Base-by-base conservation (phyloP, 1,139 yeast species). In the Petasospora fabianii region DNA sequence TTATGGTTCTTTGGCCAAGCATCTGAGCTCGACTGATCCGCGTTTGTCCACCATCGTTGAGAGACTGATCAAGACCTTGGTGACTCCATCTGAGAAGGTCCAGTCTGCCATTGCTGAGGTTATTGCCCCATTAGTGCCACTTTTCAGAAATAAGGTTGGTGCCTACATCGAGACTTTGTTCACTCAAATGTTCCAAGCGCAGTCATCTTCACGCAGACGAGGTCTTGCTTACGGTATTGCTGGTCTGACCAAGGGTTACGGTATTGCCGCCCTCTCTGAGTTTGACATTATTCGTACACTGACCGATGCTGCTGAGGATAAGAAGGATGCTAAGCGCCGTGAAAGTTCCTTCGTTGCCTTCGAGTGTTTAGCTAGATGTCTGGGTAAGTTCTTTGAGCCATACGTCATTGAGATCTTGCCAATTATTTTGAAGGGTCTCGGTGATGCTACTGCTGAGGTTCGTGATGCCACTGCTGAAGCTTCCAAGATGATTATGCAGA, bases 161-260 rank as follows among this genome's bases (percentile, higher is more conserved):
- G 60, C 63, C 0, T 77, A 83, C 49, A 64, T 87, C 44, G 83
- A 80, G 33, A 50, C 56, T 5, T 65, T 88, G 38, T 73, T 85
- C 54, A 73, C 68, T 4, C 77, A 73, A 49, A 66, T 90, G 26
- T 79, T 83, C 53, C 65, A 65, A 20, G 71, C 73, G 8, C 65
- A 69, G 16, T 62, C 69, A 3, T 61, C 71, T 34, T 77, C 82
- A 0, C 68, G 73, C 13, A 77, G 96, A 59, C 76, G 92, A 51
- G 99, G 98, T 56, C 94, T 96, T 1, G 97, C 98, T 1, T 88
- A 85, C 63, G 98, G 97, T 62, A 74, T 92, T 51, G 85, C 97
- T 9, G 98, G 98, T 47, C 65, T 92, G 34, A 94, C 85, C 11
- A 84, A 86, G 57, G 98, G 99, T 44, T 74, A 78, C 21, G 98